A percentile compares a stretch with the other conserved stretches of the same genome.
Evolutionary conservation across 805 yeast genomes (phyloP).

Genomic region (Lipomyces sp.): DNA sequence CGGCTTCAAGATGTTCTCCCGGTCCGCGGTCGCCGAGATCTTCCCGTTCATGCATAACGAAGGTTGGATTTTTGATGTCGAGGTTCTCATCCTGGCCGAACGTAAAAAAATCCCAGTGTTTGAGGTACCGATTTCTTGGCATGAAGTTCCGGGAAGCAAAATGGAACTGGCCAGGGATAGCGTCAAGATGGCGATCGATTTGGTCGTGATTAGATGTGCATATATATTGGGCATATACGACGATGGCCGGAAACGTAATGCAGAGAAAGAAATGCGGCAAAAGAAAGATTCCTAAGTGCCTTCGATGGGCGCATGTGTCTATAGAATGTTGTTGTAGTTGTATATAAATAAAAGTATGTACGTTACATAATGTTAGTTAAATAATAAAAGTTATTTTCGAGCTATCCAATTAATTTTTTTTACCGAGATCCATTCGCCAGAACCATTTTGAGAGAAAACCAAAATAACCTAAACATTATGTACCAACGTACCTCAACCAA

Average conservation of each 20-base stretch:
- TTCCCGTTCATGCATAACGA: slow-evolving; percentile 95
- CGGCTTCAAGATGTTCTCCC: slow-evolving; percentile 91
- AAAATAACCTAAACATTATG: neutral
- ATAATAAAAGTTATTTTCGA: no score
- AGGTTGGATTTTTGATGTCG: slow-evolving; percentile 98
- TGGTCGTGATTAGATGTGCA: slow-evolving; percentile 88
- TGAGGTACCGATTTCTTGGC: slow-evolving; percentile 94
- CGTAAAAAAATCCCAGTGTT: slow-evolving; percentile 66
- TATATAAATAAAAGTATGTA: neutral
- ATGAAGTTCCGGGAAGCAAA: slow-evolving; percentile 94
- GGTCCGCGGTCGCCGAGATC: slow-evolving; percentile 63
- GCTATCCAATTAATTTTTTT: neutral
- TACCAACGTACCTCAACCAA: neutral
- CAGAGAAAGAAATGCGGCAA: neutral
- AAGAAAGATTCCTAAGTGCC: neutral
- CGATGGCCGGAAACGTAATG: slow-evolving; percentile 24
- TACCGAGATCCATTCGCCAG: neutral
- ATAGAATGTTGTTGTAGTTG: neutral
- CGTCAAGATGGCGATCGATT: slow-evolving; percentile 89
- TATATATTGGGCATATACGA: slow-evolving; percentile 80
- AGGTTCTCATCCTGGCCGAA: slow-evolving; percentile 78
- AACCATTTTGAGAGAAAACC: neutral
- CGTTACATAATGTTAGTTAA: neutral
- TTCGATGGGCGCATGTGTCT: neutral
- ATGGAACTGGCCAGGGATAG: slow-evolving; percentile 90